Conservation (phyloP, 208 protist genomes). For the Leishmania tarentolae region DNA sequence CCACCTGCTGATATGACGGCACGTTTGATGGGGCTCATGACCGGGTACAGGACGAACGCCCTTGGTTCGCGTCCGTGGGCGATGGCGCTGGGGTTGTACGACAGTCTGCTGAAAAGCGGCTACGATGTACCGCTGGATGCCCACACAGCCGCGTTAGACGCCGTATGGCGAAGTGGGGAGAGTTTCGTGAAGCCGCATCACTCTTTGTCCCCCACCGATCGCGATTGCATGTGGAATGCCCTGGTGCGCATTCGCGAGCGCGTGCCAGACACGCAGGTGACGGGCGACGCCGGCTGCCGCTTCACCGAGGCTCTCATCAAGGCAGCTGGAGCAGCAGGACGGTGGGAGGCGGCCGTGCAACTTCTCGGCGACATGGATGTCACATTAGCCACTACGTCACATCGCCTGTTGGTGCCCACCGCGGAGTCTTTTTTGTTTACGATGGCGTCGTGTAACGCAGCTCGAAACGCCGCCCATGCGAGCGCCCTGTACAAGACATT, state of each 20-base stretch:
- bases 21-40: conserved; percentile 79
- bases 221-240: conserved; percentile 34
- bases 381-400: conserved; percentile 33
- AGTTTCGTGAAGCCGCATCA: conserved; percentile 54
- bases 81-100: conserved; percentile 63
- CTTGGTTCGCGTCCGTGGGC: conserved; percentile 76
- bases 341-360: conserved; percentile 58
- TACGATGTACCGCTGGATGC: conserved; percentile 61
- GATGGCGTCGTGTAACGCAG: conserved; percentile 66
- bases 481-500: conserved; percentile 49
- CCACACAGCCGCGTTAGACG: conserved; percentile 76
- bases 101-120: conserved; percentile 36
- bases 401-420: conserved; percentile 70
- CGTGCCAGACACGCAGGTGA: conserved; percentile 36
- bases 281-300: conserved; percentile 74
- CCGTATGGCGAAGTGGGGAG: conserved; percentile 79
- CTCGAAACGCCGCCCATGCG: conserved; percentile 57
- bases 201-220: conserved; percentile 21
- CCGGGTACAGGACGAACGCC: conserved; percentile 63
- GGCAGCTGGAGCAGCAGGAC: conserved; percentile 47
- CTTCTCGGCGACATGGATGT: conserved; percentile 58
- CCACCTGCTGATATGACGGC: conserved; percentile 71
- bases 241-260: conserved; percentile 37
- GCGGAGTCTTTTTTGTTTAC: conserved; percentile 73
- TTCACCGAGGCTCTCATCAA: conserved; percentile 81